Base-by-base conservation (phyloP, 257 asterid species). In the Jaltomata sinuosa region DNA sequence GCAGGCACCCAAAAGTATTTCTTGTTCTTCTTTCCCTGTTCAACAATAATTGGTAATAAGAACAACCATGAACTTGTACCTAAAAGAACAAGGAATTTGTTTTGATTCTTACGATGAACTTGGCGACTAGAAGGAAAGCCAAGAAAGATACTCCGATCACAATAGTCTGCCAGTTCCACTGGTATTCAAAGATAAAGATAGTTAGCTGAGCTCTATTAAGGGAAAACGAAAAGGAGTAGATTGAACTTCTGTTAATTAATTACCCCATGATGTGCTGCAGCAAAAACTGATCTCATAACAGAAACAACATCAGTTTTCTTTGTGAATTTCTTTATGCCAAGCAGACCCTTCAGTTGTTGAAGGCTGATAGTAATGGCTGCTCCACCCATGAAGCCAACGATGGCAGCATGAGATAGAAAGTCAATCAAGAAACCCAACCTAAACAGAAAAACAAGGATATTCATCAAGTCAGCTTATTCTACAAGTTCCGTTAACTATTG, bases 81-180 rank as follows among this genome's bases (percentile, higher is more conserved):
- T 4, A 11, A 55, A n/a, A 27, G 54, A 18, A 47, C 25, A 62
- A 31, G 83, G 31, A 80, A 8, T 19, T 3, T 15, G 6, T 14
- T 32, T 50, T 31, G 87, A n/a, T 85, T 36, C 98, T 93, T 84
- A 94, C 98, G 54, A 94, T 88, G 83, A 84, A 87, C 86, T 94
- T 94, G 55, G 93, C 85, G 47, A 88, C 10, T 76, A 94, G 90
- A 67, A 94, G 91, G 84, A 91, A 88, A 49, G 84, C 90, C 91
- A 94, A 87, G 92, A 94, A 94, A 50, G 88, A 3, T 25, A 88
- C 85, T 72, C 97, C 98, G 22, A 94, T 94, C 22, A 91, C 68
- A 50, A 91, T 87, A 31, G 98, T 94, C 91, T 93, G 89, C 93
- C 95, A 92, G 78, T 94, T 94, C 98, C 98, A 94, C 98, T 94